Base-by-base conservation (phyloP, 1,284 basidiomycete genomes). In the Malassezia brasiliensis region DNA sequence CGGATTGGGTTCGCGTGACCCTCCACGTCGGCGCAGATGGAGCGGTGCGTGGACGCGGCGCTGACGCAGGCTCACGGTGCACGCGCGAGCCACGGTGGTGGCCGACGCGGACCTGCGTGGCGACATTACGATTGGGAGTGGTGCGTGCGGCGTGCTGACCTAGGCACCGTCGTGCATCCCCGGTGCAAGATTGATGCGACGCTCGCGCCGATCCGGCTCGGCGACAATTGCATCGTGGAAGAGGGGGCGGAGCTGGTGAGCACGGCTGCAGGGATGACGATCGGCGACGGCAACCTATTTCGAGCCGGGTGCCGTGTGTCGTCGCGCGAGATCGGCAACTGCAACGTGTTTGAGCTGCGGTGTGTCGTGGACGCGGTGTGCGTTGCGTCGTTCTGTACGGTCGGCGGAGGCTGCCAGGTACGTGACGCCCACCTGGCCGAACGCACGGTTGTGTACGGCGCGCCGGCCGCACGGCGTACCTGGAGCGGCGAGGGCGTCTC, bases 281-380 rank as follows among this genome's bases (percentile, higher is more conserved):
- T 98, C 48, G 93, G 93, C 11, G 84, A 91, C 69, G 82, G 86
- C 55, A 96, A 96, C 74, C 78, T 90, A 49, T 93, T 98, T 70
- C 88, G 94, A 77, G 89, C 93, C 47, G 87, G 85, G 10, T 88
- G 85, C 75, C 83, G 88, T 87, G 68, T 64, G 86, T 82, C 4
- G n/a, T 85, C 83, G 11, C 84, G 85, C 0, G 80, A 81, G 5
- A 80, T 96, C 44, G 91, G 91, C 10, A 81, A 85, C 67, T 82
- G 80, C 75, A 96, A 96, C 77, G 87, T 85, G 1, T 81, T 96
- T 53, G 85, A 85, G 40, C 85, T 87, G 0, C 83, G 85, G 22
- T 83, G 84, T 15, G 82, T 85, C 44, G 83, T 89, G 9, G 84
- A 89, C 49, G 83, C 86, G 3, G 83, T 93, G 53, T 80, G 81